Base-by-base conservation (phyloP, 169 alveolate species). In the Babesia divergens region DNA sequence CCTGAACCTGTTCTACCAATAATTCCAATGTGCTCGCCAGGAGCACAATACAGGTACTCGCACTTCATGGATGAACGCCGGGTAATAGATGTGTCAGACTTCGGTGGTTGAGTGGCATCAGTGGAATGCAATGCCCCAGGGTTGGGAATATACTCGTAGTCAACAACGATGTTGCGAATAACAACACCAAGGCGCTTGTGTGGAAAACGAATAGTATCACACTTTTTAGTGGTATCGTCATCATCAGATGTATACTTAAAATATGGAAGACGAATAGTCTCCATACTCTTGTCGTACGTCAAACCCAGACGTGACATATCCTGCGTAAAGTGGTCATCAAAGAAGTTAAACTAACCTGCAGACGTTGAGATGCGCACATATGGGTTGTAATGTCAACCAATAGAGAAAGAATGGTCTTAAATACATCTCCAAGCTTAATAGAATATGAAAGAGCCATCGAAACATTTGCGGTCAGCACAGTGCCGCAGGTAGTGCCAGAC, bases 1-100 rank as follows among this genome's bases (percentile, higher is more conserved):
- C 82, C 88, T 7, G 88, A 71, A 7, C 88, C 88, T 18, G 88
- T 80, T 18, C 88, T 54, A 26, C 88, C 88, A 18, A 80, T 74
- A 5, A 80, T 47, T 20, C 88, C 88, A 0, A 80, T 56, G 35
- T 70, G 77, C 44, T 69, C 81, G 28, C 81, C 67, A 47, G 62
- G 72, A 6, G 54, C 51, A 29, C 28, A 62, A 6, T 14, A 9
- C 40, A 62, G 32, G 53, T 44, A 22, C 22, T n/a, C 60, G 37
- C 47, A 26, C 20, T 31, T 22, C 32, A 51, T 37, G 28, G 77
- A 47, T 28, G 24, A 1, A 4, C 35, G 46, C n/a, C 6, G 52
- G 8, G 35, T 3, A 3, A 16, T 3, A 8, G 5, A 13, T 4
- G 35, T 11, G n/a, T 58, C 18, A 24, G 44, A 18, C n/a, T n/a